phyloP scores from a whole-genome alignment of 169 alveolate genomes.

The Plasmodium sp. region DNA sequence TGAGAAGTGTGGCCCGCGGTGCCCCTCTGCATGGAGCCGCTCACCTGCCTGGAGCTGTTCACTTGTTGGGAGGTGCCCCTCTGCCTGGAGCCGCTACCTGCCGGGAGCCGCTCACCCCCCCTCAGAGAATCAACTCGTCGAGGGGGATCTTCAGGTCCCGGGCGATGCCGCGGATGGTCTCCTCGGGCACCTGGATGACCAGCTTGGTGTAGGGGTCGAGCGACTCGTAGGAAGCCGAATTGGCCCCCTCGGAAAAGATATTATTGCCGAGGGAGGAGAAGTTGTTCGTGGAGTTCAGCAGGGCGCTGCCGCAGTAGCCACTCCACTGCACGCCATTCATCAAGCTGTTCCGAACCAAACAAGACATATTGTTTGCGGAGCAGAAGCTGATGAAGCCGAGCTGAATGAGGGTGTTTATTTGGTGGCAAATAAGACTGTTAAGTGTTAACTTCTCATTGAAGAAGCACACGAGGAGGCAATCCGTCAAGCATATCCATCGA shows the following conservation, averaged over 20 bases:
- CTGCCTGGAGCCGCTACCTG: not conserved
- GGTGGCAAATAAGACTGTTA: conserved; percentile 72
- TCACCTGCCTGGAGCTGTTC: not conserved
- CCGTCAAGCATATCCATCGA: conserved; percentile 75
- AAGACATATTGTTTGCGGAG: conserved; percentile 42
- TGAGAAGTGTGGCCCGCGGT: not conserved
- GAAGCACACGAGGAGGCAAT: conserved; percentile 70
- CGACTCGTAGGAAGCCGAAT: conserved; percentile 17
- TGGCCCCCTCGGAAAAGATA: conserved; percentile 23
- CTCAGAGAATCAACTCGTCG: conserved; percentile 58
- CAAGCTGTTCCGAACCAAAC: conserved; percentile 64
- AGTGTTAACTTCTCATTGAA: conserved; percentile 57
- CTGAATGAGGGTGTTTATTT: conserved; percentile 62
- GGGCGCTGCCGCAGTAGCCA: conserved; percentile 73
- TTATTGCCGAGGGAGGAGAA: conserved; percentile 33
- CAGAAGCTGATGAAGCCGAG: conserved; percentile 58
- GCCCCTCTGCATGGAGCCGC: no score
- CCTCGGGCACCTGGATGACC: conserved; percentile 73
- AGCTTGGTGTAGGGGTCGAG: conserved; percentile 68
- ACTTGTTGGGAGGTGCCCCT: not conserved
- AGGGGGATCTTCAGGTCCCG: conserved; percentile 66
- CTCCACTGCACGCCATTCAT: conserved; percentile 78
- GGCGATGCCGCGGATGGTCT: conserved; percentile 36
- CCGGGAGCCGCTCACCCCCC: not conserved
- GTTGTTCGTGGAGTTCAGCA: conserved; percentile 53